Conservation (phyloP, 257 asterid species). For the Eustoma russellianum region DNA sequence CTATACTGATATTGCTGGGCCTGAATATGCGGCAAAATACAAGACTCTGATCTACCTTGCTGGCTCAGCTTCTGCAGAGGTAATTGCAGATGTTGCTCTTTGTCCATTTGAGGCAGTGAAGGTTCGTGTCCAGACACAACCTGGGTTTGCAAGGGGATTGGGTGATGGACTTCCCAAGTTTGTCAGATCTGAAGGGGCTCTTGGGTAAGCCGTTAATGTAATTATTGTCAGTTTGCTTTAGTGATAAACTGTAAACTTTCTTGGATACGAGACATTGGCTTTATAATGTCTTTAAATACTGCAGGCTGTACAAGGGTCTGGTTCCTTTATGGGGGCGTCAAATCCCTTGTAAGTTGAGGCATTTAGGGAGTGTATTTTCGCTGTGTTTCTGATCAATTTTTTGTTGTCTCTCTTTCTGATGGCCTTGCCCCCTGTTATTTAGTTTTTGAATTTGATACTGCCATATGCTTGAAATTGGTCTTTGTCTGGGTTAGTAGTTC, state of each 20-base stretch:
- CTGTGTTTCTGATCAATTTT: not conserved
- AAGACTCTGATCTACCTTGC: slow-evolving; percentile 56
- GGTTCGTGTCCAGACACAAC: slow-evolving; percentile 62
- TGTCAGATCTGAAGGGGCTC: slow-evolving; percentile 47
- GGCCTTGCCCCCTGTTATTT: too few relatives aligned
- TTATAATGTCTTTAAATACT: slow-evolving; percentile 4
- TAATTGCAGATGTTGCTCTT: slow-evolving; percentile 51
- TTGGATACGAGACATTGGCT: not conserved
- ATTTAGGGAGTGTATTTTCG: not conserved
- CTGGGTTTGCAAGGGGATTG: slow-evolving; percentile 53
- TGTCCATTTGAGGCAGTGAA: slow-evolving; percentile 61
- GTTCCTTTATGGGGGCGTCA: slow-evolving; percentile 99
- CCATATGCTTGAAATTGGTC: too few relatives aligned
- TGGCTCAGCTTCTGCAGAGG: slow-evolving; percentile 61
- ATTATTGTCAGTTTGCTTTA: not conserved
- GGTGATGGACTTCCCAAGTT: slow-evolving; percentile 54
- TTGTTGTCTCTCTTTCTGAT: not conserved
- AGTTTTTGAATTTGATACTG: too few relatives aligned
- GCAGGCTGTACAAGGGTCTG: slow-evolving; percentile 80
- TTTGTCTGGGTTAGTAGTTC: too few relatives aligned
- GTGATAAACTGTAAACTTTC: not conserved
- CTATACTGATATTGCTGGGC: slow-evolving; percentile 50
- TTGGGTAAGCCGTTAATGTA: slow-evolving; percentile 34
- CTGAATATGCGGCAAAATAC: slow-evolving; percentile 47
- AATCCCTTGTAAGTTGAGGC: slow-evolving; percentile 65